These are phyloP conservation scores for Globisporangium canariense DNA, from an alignment of 352 stramenopile genomes.

Conservation along the genomic window DNA sequence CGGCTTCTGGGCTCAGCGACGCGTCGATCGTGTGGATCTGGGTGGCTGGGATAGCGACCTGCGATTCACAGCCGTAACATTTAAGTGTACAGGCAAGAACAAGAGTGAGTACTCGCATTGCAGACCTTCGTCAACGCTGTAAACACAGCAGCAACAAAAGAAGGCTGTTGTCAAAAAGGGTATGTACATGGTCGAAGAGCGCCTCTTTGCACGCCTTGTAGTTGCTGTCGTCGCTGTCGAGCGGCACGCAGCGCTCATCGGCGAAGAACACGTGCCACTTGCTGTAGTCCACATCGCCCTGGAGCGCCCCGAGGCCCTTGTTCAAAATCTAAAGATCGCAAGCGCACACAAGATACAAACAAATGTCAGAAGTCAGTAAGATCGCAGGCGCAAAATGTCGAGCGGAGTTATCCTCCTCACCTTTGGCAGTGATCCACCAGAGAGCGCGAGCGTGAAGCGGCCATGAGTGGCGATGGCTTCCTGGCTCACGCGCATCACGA, in stretches of 20 bases:
- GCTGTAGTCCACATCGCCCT: slow-evolving; percentile 87
- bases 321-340: slow-evolving; percentile 57
- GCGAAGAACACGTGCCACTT: slow-evolving; percentile 98
- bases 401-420: slow-evolving; percentile 17
- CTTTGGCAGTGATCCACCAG: slow-evolving; percentile 83
- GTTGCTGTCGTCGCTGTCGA: slow-evolving; percentile 94
- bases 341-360: slow-evolving; percentile 1
- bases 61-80: not conserved
- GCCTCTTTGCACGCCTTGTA: slow-evolving; percentile 89
- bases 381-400: not conserved
- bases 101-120: not conserved
- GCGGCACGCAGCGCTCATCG: slow-evolving; percentile 95
- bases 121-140: not conserved
- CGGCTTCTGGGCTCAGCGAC: slow-evolving; percentile 50
- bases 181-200: slow-evolving; percentile 83
- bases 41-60: slow-evolving; percentile 62
- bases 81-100: not conserved
- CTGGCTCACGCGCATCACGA: slow-evolving; percentile 66
- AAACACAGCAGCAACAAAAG: not conserved
- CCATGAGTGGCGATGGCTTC: slow-evolving; percentile 52
- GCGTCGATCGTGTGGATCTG: slow-evolving; percentile 94
- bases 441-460: slow-evolving; percentile 84
- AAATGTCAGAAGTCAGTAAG: not conserved
- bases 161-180: not conserved
- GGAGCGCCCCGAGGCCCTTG: slow-evolving; percentile 73